Evolutionary conservation across 2,329 filamentous ascomycete species (phyloP).

Genomic region (Mycosphaerella arachidis): DNA sequence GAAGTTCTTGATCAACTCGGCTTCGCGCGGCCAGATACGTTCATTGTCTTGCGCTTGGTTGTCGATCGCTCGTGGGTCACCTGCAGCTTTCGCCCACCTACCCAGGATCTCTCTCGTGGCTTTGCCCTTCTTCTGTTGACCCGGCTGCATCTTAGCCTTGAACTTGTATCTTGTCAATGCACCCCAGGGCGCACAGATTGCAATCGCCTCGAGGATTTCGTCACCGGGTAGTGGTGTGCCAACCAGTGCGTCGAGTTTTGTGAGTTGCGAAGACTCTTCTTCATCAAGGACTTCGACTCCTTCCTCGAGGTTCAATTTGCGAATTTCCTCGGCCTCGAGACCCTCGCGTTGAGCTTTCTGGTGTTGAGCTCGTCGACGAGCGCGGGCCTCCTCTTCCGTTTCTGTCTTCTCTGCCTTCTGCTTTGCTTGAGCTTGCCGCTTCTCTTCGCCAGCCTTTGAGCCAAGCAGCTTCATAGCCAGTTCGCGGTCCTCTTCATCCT

Average conservation of each 20-base stretch:
- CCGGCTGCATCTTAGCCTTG: conserved; percentile 91
- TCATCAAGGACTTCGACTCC: conserved; percentile 40
- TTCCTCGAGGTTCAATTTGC: conserved; percentile 57
- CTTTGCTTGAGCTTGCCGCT: conserved; percentile 59
- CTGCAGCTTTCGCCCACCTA: conserved; percentile 67
- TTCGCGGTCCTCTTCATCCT: conserved; percentile 88
- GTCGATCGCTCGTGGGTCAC: conserved; percentile 43
- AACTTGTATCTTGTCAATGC: conserved; percentile 73
- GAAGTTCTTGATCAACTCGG: conserved; percentile 75
- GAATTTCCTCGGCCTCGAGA: conserved; percentile 68
- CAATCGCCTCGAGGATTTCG: conserved; percentile 65
- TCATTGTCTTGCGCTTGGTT: conserved; percentile 54
- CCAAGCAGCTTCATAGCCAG: conserved; percentile 86
- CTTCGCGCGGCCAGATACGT: conserved; percentile 77
- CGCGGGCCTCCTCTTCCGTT: conserved; percentile 58
- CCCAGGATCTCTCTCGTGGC: conserved; percentile 86
- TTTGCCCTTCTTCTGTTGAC: conserved; percentile 86
- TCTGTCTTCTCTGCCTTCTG: conserved; percentile 63
- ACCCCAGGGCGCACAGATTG: conserved; percentile 61
- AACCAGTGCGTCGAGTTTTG: conserved; percentile 65
- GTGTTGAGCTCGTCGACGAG: conserved; percentile 74
- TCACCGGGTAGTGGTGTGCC: conserved; percentile 76
- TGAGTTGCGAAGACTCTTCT: conserved; percentile 41
- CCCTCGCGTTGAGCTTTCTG: conserved; percentile 70
- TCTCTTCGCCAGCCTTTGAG: conserved; percentile 61